phyloP scores from a whole-genome alignment of 352 stramenopile species.

The Phytophthora citrophthora region DNA sequence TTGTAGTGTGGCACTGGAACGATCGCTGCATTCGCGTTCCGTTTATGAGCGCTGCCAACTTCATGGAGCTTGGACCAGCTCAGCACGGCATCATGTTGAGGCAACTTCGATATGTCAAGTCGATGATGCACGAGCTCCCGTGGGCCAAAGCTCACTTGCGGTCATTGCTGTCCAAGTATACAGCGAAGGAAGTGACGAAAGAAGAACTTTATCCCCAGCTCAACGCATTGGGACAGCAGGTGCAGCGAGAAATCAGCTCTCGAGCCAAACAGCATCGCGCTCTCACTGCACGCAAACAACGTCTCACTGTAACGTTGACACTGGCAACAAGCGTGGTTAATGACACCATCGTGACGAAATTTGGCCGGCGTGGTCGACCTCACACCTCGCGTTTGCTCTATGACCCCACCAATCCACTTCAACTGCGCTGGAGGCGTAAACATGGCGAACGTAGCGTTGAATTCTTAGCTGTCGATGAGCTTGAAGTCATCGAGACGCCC shows the following conservation, averaged over 20 bases:
- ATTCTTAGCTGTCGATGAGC: conserved; percentile 58
- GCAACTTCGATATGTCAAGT: conserved; percentile 84
- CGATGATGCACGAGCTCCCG: conserved; percentile 83
- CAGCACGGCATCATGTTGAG: conserved; percentile 85
- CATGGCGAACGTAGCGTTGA: conserved; percentile 75
- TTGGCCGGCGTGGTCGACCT: conserved; percentile 69
- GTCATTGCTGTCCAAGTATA: conserved; percentile 71
- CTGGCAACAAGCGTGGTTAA: conserved; percentile 71
- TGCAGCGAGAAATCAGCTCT: conserved; percentile 60
- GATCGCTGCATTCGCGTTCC: conserved; percentile 61
- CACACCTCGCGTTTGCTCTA: conserved; percentile 79
- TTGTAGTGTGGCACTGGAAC: conserved; percentile 70
- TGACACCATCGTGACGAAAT: conserved; percentile 72
- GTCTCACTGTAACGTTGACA: conserved; percentile 64
- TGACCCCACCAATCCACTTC: conserved; percentile 65
- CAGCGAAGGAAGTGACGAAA: conserved; percentile 74
- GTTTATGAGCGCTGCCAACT: conserved; percentile 35
- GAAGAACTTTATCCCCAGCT: conserved; percentile 83
- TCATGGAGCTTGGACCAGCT: conserved; percentile 67
- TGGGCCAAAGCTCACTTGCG: conserved; percentile 81
- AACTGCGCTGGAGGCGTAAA: conserved; percentile 81
- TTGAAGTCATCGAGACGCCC: conserved; percentile 44
- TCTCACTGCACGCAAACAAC: conserved; percentile 64
- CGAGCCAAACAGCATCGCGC: conserved; percentile 54
- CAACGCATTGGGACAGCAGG: conserved; percentile 68